A percentile compares a stretch with the other conserved stretches of the same genome.
Evolutionary conservation across 768 basidiomycete species (phyloP).

Genomic region (Agrocybe chaxingu): DNA sequence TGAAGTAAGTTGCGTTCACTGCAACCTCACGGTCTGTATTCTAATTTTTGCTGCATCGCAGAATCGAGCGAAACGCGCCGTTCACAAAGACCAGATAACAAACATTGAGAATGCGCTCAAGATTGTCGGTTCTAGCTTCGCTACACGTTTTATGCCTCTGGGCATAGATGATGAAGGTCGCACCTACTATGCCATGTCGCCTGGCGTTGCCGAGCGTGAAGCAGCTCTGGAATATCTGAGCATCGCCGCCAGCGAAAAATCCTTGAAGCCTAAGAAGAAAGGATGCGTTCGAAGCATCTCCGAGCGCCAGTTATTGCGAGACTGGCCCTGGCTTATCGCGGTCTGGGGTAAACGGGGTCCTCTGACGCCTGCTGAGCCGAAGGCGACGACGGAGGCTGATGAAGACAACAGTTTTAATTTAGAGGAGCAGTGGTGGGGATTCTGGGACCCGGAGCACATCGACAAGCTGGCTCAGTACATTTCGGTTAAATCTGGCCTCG

Average conservation of each 20-base stretch:
- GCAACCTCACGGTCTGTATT: not conserved
- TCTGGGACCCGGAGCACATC: constrained; percentile 65
- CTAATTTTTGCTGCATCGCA: constrained; percentile 14
- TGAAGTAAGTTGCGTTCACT: constrained; percentile 21
- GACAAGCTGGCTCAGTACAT: constrained; percentile 66
- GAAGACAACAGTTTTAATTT: constrained; percentile 33
- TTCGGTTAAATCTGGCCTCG: constrained; percentile 42
- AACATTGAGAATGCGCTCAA: constrained; percentile 57
- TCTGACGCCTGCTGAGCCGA: constrained; percentile 7
- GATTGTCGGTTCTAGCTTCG: constrained; percentile 39
- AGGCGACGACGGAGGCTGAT: constrained; percentile 15
- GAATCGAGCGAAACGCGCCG: constrained; percentile 40
- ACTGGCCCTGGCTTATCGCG: constrained; percentile 78
- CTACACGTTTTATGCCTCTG: constrained; percentile 56
- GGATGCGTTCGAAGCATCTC: constrained; percentile 29
- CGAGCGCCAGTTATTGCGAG: constrained; percentile 49
- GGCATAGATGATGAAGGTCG: constrained; percentile 70
- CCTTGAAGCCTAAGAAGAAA: constrained; percentile 39
- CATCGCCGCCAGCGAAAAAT: constrained; percentile 25
- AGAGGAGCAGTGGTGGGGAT: constrained; percentile 69
- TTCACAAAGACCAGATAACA: constrained; percentile 47
- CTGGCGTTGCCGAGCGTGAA: constrained; percentile 57
- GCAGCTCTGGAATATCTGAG: constrained; percentile 40
- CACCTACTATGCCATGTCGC: constrained; percentile 63
- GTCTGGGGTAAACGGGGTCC: constrained; percentile 63